phyloP scores from a whole-genome alignment of 1,284 basidiomycete species.

The Trametes pubescens region DNA sequence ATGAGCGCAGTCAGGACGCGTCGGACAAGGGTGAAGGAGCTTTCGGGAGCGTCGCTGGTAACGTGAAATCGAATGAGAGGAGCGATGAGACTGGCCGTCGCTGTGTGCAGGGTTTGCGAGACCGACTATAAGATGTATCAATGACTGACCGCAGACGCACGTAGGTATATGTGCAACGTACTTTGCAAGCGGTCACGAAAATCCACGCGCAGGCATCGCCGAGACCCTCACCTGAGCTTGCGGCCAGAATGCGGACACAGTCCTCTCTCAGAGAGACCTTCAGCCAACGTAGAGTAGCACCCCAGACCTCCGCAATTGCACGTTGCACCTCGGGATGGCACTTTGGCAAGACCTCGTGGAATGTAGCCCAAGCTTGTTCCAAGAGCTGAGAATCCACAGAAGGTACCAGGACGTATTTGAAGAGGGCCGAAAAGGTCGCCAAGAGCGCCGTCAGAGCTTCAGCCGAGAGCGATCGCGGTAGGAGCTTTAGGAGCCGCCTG shows the following conservation, averaged over 20 bases:
- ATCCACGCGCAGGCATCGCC: slow-evolving; percentile 74
- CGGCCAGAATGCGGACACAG: slow-evolving; percentile 59
- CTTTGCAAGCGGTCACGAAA: slow-evolving; percentile 77
- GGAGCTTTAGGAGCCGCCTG: slow-evolving; percentile 59
- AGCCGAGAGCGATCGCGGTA: slow-evolving; percentile 64
- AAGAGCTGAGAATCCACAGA: slow-evolving; percentile 58
- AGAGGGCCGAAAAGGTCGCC: slow-evolving; percentile 68
- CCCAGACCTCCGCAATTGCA: slow-evolving; percentile 83
- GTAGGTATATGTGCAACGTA: slow-evolving; percentile 42
- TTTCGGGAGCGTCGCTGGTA: slow-evolving; percentile 47
- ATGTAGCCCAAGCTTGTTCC: slow-evolving; percentile 62
- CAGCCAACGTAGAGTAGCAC: slow-evolving; percentile 67
- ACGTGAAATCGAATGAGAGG: slow-evolving; percentile 65
- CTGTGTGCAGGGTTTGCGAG: slow-evolving; percentile 82
- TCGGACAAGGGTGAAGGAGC: slow-evolving; percentile 63
- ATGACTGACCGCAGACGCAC: neutral
- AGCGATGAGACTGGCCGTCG: slow-evolving; percentile 67
- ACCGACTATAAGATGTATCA: slow-evolving; percentile 58
- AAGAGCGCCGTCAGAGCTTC: slow-evolving; percentile 70
- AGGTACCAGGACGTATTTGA: slow-evolving; percentile 75
- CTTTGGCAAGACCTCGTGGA: slow-evolving; percentile 58
- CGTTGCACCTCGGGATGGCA: slow-evolving; percentile 75
- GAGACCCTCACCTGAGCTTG: slow-evolving; percentile 46
- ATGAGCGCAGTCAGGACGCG: slow-evolving; percentile 81
- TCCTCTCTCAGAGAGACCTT: slow-evolving; percentile 61